Base-by-base conservation (phyloP, 352 stramenopile species). In the Pythium guiyangense region DNA sequence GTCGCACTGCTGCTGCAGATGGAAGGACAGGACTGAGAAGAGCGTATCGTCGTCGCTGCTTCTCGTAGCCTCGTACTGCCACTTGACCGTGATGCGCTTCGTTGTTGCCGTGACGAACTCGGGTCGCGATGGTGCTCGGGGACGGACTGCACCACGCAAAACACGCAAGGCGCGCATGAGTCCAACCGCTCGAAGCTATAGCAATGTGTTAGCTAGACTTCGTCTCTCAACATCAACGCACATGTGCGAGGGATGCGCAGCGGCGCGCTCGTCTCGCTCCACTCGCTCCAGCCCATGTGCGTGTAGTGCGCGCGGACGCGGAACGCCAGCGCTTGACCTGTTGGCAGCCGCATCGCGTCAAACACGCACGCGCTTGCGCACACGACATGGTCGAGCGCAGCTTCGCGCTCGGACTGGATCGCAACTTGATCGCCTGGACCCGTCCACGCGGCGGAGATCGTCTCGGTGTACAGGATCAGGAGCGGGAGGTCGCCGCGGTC, bases 1-100 rank as follows among this genome's bases (percentile, higher is more conserved):
- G 26, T 68, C 64, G 39, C 79, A 90, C n/a, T 72, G 63, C 26
- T 88, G 77, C 52, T 90, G 79, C 1, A 70, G 48, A 10, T 66
- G 69, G 37, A 77, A 90, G 31, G 59, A 59, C 0, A 55, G 44
- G 4, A 85, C 60, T 15, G 73, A 75, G 37, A 90, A 87, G 4
- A 75, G 68, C 15, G 8, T n/a, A 10, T 34, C 15, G 26, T 43
- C 34, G 6, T 55, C 49, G 4, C 20, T 39, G 5, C n/a, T 6
- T 0, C 14, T 31, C 5, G 31, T 10, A 3, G 18, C 0, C n/a
- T 25, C 25, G 27, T 40, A 31, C 42, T 54, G 59, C 71, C 79
- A 90, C 42, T 70, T 70, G 49, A 90, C 61, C 20, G 66, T 82
- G 43, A 88, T 52, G 8, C 47, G 65, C 1, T 62, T 62, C 5